phyloP scores from a whole-genome alignment of 1,284 basidiomycete genomes.

The Ustilago loliicola region DNA sequence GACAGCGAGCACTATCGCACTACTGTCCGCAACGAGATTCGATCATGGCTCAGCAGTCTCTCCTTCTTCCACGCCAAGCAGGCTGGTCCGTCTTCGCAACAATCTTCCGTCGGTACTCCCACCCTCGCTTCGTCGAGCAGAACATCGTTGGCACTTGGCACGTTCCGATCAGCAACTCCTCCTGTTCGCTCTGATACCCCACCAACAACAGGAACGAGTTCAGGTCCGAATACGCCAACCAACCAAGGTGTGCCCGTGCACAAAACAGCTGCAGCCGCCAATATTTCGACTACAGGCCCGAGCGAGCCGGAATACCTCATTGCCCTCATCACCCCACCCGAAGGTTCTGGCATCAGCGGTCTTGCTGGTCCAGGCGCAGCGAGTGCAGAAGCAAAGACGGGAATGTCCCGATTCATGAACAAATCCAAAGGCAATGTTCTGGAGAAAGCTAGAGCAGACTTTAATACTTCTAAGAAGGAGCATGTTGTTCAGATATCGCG shows the following conservation, averaged over 20 bases:
- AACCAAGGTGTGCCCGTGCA: constrained; percentile 17
- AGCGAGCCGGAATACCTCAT: constrained; percentile 66
- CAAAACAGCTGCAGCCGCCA: constrained; percentile 6
- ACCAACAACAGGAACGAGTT: constrained; percentile 16
- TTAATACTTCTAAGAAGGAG: constrained; percentile 88
- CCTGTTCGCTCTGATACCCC: constrained; percentile 41
- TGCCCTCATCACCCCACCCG: constrained; percentile 63
- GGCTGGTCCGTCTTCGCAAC: constrained; percentile 6
- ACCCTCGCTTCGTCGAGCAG: constrained; percentile 25
- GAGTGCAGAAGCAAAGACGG: constrained; percentile 74
- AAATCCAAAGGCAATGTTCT: constrained; percentile 85
- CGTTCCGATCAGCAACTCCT: constrained; percentile 37
- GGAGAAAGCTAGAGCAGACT: constrained; percentile 92
- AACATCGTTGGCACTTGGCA: constrained; percentile 37
- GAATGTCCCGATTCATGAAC: constrained; percentile 74
- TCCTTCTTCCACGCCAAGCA: constrained; percentile 45
- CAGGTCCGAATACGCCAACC: constrained; percentile 44
- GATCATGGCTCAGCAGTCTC: constrained; percentile 66
- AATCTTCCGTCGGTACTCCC: constrained; percentile 21
- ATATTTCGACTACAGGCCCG: constrained; percentile 12
- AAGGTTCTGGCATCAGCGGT: constrained; percentile 36
- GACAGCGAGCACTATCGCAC: constrained; percentile 68
- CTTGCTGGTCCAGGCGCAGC: constrained; percentile 77
- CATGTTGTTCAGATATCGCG: constrained; percentile 51
- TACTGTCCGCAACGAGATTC: constrained; percentile 65